phyloP scores from a whole-genome alignment of 176 grass and related monocot species.

The Ensete glaucum region DNA sequence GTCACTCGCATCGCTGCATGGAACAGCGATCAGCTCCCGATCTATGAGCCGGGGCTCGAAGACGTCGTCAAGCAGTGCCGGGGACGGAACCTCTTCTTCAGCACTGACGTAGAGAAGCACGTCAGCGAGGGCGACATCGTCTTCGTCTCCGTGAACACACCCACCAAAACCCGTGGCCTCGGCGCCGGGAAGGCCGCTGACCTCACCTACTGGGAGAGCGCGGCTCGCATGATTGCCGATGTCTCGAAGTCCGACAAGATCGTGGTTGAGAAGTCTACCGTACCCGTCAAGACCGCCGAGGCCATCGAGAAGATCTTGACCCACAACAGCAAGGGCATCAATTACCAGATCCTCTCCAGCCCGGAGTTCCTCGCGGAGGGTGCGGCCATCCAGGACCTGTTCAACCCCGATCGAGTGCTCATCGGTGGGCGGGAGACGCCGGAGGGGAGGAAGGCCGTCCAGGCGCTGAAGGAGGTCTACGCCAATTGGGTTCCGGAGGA shows the following conservation, averaged over 20 bases:
- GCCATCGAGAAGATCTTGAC: neutral
- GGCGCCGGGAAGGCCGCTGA: conserved; percentile 11
- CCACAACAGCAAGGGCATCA: conserved; percentile 15
- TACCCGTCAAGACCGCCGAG: conserved; percentile 2
- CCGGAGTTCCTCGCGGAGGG: conserved; percentile 12
- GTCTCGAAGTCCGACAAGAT: conserved; percentile 9
- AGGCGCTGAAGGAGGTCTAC: neutral
- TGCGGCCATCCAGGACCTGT: neutral
- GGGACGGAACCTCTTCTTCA: conserved; percentile 11
- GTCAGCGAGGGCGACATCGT: neutral
- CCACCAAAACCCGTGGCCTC: conserved; percentile 3
- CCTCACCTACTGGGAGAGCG: conserved; percentile 14
- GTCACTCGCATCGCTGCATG: conserved; percentile 4
- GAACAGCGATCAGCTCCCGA: conserved; percentile 7
- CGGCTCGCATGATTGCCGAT: conserved; percentile 8
- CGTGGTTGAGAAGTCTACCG: conserved; percentile 8
- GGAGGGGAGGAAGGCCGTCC: neutral
- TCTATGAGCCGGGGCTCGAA: conserved; percentile 5
- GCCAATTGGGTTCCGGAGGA: conserved; percentile 13
- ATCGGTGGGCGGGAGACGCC: conserved; percentile 10
- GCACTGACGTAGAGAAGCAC: conserved; percentile 3
- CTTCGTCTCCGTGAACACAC: conserved; percentile 15
- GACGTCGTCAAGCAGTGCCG: conserved; percentile 8
- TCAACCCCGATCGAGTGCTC: conserved; percentile 7
- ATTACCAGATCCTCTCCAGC: conserved; percentile 6